Percentiles rank a stretch among this genome's conserved stretches.
Evolutionary conservation across 2,329 filamentous ascomycete species (phyloP).

Genomic region (Allantophomopsis cytisporea): DNA sequence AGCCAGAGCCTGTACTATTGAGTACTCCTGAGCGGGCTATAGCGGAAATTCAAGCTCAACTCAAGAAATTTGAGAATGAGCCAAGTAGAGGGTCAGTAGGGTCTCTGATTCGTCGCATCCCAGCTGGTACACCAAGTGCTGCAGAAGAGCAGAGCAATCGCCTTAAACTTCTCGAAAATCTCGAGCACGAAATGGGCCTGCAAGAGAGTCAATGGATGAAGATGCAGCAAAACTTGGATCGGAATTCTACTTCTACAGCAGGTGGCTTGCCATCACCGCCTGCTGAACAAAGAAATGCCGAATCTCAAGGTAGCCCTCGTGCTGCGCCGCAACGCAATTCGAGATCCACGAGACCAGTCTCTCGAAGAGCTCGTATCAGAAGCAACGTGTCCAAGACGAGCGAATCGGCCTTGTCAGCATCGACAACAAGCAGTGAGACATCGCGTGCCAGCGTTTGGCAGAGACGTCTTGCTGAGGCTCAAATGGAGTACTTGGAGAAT

Average conservation of each 20-base stretch:
- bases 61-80: slow-evolving; percentile 16
- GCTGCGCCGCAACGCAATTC: slow-evolving; percentile 5
- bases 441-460: slow-evolving; percentile 27
- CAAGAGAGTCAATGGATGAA: slow-evolving; percentile 47
- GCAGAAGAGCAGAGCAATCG: slow-evolving; percentile 6
- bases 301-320: too few species aligned
- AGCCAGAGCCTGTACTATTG: slow-evolving; percentile 11
- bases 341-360: slow-evolving; percentile 3
- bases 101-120: slow-evolving; percentile 12
- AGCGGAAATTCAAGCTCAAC: slow-evolving; percentile 16
- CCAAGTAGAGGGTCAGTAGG: slow-evolving; percentile 11
- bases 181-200: slow-evolving; percentile 47
- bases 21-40: slow-evolving; percentile 15
- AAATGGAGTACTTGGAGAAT: slow-evolving; percentile 28
- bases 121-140: slow-evolving; percentile 3
- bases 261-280: not conserved
- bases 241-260: slow-evolving; percentile 10
- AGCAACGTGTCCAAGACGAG: slow-evolving; percentile 15
- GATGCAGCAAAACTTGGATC: slow-evolving; percentile 36
- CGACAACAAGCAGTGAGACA: slow-evolving; percentile 19
- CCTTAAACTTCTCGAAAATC: slow-evolving; percentile 34
- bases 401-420: slow-evolving; percentile 12
- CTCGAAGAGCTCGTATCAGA: slow-evolving; percentile 21
- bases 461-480: slow-evolving; percentile 28
- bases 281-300: not conserved